Evolutionary conservation across 148 eudicot species (phyloP).

Genomic region (Polygonum maritimum): DNA sequence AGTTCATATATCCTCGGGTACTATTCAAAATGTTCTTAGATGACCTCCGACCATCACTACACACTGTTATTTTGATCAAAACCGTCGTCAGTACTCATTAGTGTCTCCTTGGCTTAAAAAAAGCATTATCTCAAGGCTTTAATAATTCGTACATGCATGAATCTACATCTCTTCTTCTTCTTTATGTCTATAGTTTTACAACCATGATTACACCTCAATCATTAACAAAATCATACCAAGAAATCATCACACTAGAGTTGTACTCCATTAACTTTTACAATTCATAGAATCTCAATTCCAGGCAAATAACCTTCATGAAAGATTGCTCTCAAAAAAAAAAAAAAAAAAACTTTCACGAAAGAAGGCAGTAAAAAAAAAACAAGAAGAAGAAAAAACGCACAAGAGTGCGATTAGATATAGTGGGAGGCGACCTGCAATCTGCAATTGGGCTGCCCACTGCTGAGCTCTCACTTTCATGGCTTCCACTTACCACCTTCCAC

Average conservation of each 20-base stretch:
- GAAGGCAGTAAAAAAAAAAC: neutral
- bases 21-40: too few relatives aligned
- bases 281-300: neutral
- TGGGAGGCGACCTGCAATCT: constrained; percentile 10
- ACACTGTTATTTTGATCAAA: too few relatives aligned
- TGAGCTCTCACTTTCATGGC: constrained; percentile 11
- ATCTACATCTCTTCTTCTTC: neutral
- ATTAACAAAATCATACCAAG: neutral
- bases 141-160: neutral
- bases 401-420: neutral
- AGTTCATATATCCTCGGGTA: too few relatives aligned
- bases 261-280: neutral
- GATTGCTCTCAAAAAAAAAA: neutral
- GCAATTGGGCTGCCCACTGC: constrained; percentile 6
- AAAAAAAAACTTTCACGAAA: neutral
- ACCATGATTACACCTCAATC: neutral
- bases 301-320: neutral
- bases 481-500: constrained; percentile 8
- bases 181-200: neutral
- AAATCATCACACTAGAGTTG: neutral
- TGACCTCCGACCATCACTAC: too few relatives aligned
- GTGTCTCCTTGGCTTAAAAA: too few relatives aligned
- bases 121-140: neutral
- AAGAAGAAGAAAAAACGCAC: neutral
- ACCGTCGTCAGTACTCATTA: too few relatives aligned